Base-by-base conservation (phyloP, 257 asterid species). In the Eucommia ulmoides region DNA sequence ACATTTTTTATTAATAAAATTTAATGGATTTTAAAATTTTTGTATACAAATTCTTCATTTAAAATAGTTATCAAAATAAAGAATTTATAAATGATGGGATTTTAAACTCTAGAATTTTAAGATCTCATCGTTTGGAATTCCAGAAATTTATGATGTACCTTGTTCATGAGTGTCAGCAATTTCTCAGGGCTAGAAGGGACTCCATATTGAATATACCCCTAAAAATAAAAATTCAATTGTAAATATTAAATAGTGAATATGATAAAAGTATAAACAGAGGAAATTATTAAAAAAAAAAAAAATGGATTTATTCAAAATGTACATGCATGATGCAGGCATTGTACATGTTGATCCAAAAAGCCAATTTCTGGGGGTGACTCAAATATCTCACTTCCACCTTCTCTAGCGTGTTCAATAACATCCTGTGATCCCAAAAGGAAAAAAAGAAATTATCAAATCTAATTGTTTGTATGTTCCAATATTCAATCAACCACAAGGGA, bases 191-290 rank as follows among this genome's bases (percentile, higher is more conserved):
- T 80, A 41, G 65, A 52, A 22, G 93, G 83, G 61, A 75, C 75
- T 52, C 94, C 97, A 57, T 75, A 61, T 51, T 84, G 93, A 60
- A 88, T 94, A 69, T 69, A 84, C 41, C 84, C 97, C 95, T 85
- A 72, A 26, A 63, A 60, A 53, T 20, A 60, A 20, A 50, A 23
- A 16, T 3, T 9, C 9, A 33, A 58, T 55, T 15, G 19, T 11
- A 41, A 1, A 33, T 8, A 17, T 25, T 10, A 22, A 46, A 7
- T 33, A 50, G 41, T 18, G 22, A 11, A 33, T 8, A 19, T 1
- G 18, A n/a, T n/a, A n/a, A 17, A 2, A 21, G 12, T 23, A 23
- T 21, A 24, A 6, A n/a, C 3, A 44, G 19, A 21, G 17, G 45
- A 12, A 51, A 20, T 22, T n/a, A 44, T 21, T 1, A 10, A 5